Conservation (phyloP, 2,329 filamentous ascomycete genomes). For the Microdochium trichocladiopsis region DNA sequence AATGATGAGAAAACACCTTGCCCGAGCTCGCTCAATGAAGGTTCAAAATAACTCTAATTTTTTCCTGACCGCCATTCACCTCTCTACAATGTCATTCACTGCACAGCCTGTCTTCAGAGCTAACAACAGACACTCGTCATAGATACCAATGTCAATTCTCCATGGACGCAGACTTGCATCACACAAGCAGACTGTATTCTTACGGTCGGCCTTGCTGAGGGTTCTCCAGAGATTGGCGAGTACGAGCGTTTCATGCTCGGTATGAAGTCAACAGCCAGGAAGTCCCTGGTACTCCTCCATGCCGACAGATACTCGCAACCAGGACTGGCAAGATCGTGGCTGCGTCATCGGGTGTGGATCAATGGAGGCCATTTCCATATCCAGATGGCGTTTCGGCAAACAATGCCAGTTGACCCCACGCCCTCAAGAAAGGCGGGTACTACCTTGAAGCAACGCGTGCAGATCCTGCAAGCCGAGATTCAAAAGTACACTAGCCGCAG, state of each 20-base stretch:
- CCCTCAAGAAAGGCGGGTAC: constrained; percentile 69
- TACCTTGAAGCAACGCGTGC: constrained; percentile 84
- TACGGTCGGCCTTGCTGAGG: constrained; percentile 83
- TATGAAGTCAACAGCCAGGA: constrained; percentile 93
- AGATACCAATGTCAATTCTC: constrained; percentile 95
- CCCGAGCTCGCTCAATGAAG: constrained; percentile 48
- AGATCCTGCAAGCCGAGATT: constrained; percentile 92
- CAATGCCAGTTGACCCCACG: constrained; percentile 15
- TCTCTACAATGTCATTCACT: constrained; percentile 4
- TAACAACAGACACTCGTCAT: constrained; percentile 17
- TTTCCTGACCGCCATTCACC: constrained; percentile 45
- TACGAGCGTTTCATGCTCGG: constrained; percentile 95
- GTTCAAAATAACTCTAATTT: constrained; percentile 59
- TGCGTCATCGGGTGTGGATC: constrained; percentile 92
- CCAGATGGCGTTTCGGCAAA: constrained; percentile 82
- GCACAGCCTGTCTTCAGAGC: not conserved
- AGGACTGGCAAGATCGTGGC: constrained; percentile 81
- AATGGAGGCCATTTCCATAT: constrained; percentile 97
- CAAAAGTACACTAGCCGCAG: constrained; percentile 96
- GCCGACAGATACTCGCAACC: constrained; percentile 79
- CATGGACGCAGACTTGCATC: constrained; percentile 98
- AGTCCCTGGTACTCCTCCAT: constrained; percentile 85
- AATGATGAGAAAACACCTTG: constrained; percentile 45
- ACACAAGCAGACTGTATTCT: constrained; percentile 94
- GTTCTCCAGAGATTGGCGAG: constrained; percentile 84